Conservation (phyloP, 1,139 yeast species). For the Hemisphaericaspora lyxosophila region DNA sequence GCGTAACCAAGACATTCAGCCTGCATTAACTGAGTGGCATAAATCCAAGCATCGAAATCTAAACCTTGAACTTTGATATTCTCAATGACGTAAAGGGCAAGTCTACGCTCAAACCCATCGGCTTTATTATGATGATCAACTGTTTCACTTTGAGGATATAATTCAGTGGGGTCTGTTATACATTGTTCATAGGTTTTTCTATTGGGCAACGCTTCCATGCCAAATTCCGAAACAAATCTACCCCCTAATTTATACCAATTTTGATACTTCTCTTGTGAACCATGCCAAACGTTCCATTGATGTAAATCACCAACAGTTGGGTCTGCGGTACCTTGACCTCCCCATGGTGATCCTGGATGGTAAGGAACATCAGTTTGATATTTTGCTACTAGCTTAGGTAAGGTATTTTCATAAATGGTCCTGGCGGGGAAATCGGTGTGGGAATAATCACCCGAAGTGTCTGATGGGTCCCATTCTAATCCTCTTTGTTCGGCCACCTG, state of each 20-base stretch:
- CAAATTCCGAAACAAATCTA: conserved; percentile 48
- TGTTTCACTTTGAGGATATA: conserved; percentile 36
- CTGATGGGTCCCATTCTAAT: conserved; percentile 30
- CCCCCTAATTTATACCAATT: conserved; percentile 41
- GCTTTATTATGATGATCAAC: conserved; percentile 46
- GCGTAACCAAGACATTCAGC: conserved; percentile 50
- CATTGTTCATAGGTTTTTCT: conserved; percentile 26
- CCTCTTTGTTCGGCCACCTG: conserved; percentile 37
- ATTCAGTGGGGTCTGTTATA: conserved; percentile 31
- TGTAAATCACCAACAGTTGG: conserved; percentile 44
- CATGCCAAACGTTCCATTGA: conserved; percentile 55
- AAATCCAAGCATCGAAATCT: conserved; percentile 43
- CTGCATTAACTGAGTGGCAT: conserved; percentile 51
- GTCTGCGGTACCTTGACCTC: conserved; percentile 33
- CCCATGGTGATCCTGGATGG: conserved; percentile 46
- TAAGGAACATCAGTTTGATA: conserved; percentile 30
- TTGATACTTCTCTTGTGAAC: conserved; percentile 43
- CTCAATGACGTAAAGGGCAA: conserved; percentile 45
- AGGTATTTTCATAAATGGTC: conserved; percentile 33
- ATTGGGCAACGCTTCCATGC: conserved; percentile 44
- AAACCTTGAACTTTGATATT: conserved; percentile 32
- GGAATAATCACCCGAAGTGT: conserved; percentile 27
- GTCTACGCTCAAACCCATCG: conserved; percentile 43
- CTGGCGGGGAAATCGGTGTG: conserved; percentile 41
- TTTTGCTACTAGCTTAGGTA: conserved; percentile 31